Evolutionary conservation across 257 asterid species (phyloP).

Genomic region (Gentiana straminea): DNA sequence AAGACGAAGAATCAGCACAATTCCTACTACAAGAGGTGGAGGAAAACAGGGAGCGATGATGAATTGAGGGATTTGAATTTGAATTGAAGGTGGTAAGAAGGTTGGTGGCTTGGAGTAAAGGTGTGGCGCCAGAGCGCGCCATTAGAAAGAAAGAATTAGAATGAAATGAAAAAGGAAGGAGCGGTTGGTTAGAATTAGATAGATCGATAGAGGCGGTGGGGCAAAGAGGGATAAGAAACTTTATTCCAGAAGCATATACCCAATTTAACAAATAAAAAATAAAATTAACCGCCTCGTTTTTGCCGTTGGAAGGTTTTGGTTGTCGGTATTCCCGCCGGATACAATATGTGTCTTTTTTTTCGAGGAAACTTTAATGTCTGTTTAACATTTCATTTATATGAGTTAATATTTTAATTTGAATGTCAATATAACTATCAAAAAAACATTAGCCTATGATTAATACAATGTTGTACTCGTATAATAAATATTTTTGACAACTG

Average conservation of each 20-base stretch:
- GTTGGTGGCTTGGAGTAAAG: conserved; percentile 25
- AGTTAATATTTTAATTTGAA: too few relatives aligned
- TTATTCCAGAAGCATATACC: conserved; percentile 56
- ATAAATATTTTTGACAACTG: too few relatives aligned
- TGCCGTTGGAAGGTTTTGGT: too few relatives aligned
- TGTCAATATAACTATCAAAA: too few relatives aligned
- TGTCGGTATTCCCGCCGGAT: too few relatives aligned
- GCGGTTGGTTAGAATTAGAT: background rate
- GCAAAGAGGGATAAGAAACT: conserved; percentile 32
- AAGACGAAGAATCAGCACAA: conserved; percentile 23
- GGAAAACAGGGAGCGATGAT: conserved; percentile 17
- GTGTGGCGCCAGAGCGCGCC: conserved; percentile 33
- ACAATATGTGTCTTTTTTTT: too few relatives aligned
- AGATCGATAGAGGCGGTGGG: conserved; percentile 9
- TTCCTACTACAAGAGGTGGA: conserved; percentile 1
- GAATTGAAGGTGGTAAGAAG: conserved; percentile 21
- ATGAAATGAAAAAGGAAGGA: background rate
- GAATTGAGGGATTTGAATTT: conserved; percentile 14
- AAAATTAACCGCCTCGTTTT: too few relatives aligned
- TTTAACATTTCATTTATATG: too few relatives aligned
- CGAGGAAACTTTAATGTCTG: too few relatives aligned
- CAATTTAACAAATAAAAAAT: too few relatives aligned
- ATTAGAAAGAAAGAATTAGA: conserved; percentile 22
- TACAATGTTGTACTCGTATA: too few relatives aligned
- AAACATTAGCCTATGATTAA: too few relatives aligned